These are phyloP conservation scores for Termitomyces sp. DNA, from an alignment of 768 basidiomycete genomes.

Conservation along the genomic window DNA sequence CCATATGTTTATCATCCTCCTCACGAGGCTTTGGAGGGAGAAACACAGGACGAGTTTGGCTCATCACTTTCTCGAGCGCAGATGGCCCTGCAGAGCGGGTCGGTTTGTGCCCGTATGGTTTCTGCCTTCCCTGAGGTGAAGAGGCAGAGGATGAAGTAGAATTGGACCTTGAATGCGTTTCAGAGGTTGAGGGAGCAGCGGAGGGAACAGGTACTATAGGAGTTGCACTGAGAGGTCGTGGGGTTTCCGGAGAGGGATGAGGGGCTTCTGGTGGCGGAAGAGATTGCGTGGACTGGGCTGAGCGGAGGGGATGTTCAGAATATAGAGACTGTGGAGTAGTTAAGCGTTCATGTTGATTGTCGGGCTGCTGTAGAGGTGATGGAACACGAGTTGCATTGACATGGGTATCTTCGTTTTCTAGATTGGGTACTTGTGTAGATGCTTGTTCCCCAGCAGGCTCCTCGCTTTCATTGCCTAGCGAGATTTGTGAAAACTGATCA, in stretches of 20 bases:
- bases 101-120: constrained; percentile 32
- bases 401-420: constrained; percentile 20
- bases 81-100: constrained; percentile 63
- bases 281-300: constrained; percentile 18
- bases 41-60: constrained; percentile 77
- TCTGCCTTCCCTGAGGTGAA: constrained; percentile 16
- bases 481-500: constrained; percentile 34
- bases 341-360: constrained; percentile 1
- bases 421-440: not conserved
- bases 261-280: constrained; percentile 15
- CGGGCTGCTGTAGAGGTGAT: not conserved
- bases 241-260: constrained; percentile 4
- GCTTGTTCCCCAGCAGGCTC: constrained; percentile 1
- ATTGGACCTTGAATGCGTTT: constrained; percentile 15
- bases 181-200: constrained; percentile 12
- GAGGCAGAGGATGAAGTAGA: constrained; percentile 25
- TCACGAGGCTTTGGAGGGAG: constrained; percentile 77
- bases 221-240: constrained; percentile 13
- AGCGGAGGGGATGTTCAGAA: constrained; percentile 6
- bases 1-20: constrained; percentile 81
- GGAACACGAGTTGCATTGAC: constrained; percentile 21
- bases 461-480: constrained; percentile 22
- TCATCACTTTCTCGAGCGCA: constrained; percentile 71
- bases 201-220: constrained; percentile 1
- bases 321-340: constrained; percentile 10